phyloP scores from a whole-genome alignment of 768 basidiomycete genomes.

The Coprinopsis cinerea region DNA sequence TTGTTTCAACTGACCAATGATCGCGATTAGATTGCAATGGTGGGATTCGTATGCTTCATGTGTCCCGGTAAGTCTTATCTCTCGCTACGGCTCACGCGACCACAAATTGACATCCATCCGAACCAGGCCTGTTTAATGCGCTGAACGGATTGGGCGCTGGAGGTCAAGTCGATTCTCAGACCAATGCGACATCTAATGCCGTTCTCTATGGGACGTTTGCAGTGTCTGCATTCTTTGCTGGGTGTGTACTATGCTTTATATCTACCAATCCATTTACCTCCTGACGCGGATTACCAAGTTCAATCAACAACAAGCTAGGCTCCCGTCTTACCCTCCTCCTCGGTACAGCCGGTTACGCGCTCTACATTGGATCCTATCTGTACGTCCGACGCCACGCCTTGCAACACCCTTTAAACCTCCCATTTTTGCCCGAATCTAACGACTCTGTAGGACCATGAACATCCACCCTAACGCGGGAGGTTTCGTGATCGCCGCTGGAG shows the following conservation, averaged over 20 bases:
- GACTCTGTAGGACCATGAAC: conserved; percentile 69
- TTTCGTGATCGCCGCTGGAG: conserved; percentile 70
- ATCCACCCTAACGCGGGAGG: conserved; percentile 54
- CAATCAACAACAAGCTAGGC: conserved; percentile 80
- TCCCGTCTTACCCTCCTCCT: conserved; percentile 64
- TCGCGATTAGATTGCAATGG: conserved; percentile 36
- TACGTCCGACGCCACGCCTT: conserved; percentile 26
- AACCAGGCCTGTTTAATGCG: conserved; percentile 70
- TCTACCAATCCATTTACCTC: background rate
- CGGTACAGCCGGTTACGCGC: conserved; percentile 69
- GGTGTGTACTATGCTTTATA: conserved; percentile 41
- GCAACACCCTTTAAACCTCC: background rate
- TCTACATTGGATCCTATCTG: conserved; percentile 74
- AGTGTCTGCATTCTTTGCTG: conserved; percentile 42
- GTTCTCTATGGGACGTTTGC: conserved; percentile 58
- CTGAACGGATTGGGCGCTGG: conserved; percentile 76
- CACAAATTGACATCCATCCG: background rate
- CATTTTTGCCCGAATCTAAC: no score
- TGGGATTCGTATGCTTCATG: conserved; percentile 71
- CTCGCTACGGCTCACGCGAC: conserved; percentile 4
- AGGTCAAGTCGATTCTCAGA: conserved; percentile 62
- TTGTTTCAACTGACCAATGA: background rate
- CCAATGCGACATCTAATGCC: conserved; percentile 63
- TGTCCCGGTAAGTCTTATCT: conserved; percentile 34
- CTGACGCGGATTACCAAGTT: conserved; percentile 38